Base-by-base conservation (phyloP, 805 yeast genomes). In the Zygosaccharomyces bailii region DNA sequence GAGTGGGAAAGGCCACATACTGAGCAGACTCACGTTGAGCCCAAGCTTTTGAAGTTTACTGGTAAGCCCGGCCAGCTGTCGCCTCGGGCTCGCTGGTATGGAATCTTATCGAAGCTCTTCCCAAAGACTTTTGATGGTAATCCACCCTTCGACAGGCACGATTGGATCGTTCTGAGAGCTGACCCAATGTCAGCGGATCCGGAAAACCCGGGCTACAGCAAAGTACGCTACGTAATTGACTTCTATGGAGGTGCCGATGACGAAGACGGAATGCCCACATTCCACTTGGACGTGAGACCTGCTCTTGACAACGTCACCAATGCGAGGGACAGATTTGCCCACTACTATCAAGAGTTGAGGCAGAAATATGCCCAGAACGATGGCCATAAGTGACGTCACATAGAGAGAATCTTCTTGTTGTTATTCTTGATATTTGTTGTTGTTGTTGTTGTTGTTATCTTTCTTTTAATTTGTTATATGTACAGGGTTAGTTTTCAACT, bases 141-240 rank as follows among this genome's bases (percentile, higher is more conserved):
- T 51, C 87, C 95, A 3, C 99, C 99, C 5, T 93, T 93, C 59
- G 99, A 93, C 66, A 80, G 99, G 64, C 99, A 93, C 59, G 99
- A 93, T 68, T 93, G 99, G 99, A 85, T 95, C 2, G 96, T 93
- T 4, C 72, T 91, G 54, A 76, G 99, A 57, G 72, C 79, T 9
- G 70, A 66, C 43, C 67, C 65, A 1, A 53, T 61, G n/a, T 54
- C 61, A 4, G 44, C 52, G 1, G 61, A 63, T 23, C 67, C 64
- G 1, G 66, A 63, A 23, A 44, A 48, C 34, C 66, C 66, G 2
- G 68, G 68, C 7, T 85, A 90, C 86, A 70, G 74, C 41, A 70
- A 81, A 54, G 89, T 93, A 16, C 76, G 99, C 50, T 93, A 93
- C 57, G 95, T 93, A 23, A 89, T 93, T 57, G 99, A 93, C 64